Evolutionary conservation across 768 basidiomycete genomes (phyloP).

Genomic region (Cystoderma amianthinum): DNA sequence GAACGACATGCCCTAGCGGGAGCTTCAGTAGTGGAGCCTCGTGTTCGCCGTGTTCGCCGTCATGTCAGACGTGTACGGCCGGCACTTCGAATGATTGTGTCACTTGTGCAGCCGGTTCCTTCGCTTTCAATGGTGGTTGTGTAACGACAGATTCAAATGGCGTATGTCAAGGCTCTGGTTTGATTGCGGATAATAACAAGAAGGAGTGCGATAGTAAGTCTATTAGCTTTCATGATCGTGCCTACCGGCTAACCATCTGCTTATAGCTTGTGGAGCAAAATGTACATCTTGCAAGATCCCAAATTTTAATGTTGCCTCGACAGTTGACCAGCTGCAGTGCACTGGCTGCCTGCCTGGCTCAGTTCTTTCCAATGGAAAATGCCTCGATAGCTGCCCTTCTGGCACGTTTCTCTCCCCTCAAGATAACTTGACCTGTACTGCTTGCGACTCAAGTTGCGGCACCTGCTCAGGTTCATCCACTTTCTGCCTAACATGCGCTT

Average conservation of each 20-base stretch:
- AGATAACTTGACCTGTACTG: constrained; percentile 68
- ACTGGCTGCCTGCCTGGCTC: constrained; percentile 75
- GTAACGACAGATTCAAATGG: constrained; percentile 61
- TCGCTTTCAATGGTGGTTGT: constrained; percentile 62
- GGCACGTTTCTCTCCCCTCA: constrained; percentile 67
- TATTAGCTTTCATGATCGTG: neutral
- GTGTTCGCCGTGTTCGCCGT: constrained; percentile 55
- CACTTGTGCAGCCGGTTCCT: constrained; percentile 56
- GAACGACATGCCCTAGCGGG: constrained; percentile 55
- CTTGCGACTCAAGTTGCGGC: constrained; percentile 47
- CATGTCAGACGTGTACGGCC: constrained; percentile 68
- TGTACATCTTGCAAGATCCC: constrained; percentile 76
- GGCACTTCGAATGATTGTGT: constrained; percentile 65
- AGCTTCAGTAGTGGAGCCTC: constrained; percentile 48
- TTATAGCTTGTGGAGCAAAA: constrained; percentile 71
- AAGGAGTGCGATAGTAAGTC: constrained; percentile 76
- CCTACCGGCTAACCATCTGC: constrained; percentile 4
- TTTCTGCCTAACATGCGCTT: constrained; percentile 70
- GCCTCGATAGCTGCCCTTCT: constrained; percentile 63
- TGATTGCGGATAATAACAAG: constrained; percentile 79
- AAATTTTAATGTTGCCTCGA: constrained; percentile 64
- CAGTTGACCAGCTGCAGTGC: constrained; percentile 59
- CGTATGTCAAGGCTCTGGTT: constrained; percentile 59
- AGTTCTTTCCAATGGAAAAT: constrained; percentile 63
- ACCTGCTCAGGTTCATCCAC: constrained; percentile 62